These are phyloP conservation scores for Coniochaeta hoffmannii DNA, from an alignment of 2,329 filamentous ascomycete genomes.

Conservation along the genomic window DNA sequence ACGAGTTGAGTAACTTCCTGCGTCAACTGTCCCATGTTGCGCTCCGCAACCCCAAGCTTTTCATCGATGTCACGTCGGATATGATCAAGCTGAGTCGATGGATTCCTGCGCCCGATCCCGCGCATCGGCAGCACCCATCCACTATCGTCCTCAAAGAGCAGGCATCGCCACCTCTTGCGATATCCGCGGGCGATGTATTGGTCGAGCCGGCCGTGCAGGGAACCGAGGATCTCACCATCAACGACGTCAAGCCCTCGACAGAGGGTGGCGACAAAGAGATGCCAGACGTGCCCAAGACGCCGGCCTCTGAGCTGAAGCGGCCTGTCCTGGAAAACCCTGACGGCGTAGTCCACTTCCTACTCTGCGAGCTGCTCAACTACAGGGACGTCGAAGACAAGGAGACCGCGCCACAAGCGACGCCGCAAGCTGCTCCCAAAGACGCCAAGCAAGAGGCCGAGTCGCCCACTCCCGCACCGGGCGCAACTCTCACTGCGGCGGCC, in stretches of 20 bases:
- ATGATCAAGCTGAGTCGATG: slow-evolving; percentile 67
- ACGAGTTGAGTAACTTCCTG: slow-evolving; percentile 67
- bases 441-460: slow-evolving; percentile 17
- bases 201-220: slow-evolving; percentile 37
- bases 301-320: slow-evolving; percentile 60
- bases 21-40: slow-evolving; percentile 72
- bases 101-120: slow-evolving; percentile 24
- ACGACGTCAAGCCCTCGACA: slow-evolving; percentile 53
- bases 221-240: slow-evolving; percentile 37
- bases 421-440: slow-evolving; percentile 30
- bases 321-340: slow-evolving; percentile 88
- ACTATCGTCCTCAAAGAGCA: slow-evolving; percentile 33
- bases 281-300: slow-evolving; percentile 55
- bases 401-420: slow-evolving; percentile 28
- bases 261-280: slow-evolving; percentile 53
- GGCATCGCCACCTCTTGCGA: slow-evolving; percentile 10
- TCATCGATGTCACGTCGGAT: slow-evolving; percentile 82
- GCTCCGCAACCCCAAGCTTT: slow-evolving; percentile 74
- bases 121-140: slow-evolving; percentile 19
- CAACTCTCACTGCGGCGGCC: slow-evolving; percentile 6
- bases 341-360: slow-evolving; percentile 88
- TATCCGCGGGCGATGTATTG: slow-evolving; percentile 25
- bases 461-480: slow-evolving; percentile 11
- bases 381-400: slow-evolving; percentile 88
- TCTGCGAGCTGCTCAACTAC: slow-evolving; percentile 87